phyloP scores from a whole-genome alignment of 2,329 filamentous ascomycete genomes.

The Exophiala alcalophila region DNA sequence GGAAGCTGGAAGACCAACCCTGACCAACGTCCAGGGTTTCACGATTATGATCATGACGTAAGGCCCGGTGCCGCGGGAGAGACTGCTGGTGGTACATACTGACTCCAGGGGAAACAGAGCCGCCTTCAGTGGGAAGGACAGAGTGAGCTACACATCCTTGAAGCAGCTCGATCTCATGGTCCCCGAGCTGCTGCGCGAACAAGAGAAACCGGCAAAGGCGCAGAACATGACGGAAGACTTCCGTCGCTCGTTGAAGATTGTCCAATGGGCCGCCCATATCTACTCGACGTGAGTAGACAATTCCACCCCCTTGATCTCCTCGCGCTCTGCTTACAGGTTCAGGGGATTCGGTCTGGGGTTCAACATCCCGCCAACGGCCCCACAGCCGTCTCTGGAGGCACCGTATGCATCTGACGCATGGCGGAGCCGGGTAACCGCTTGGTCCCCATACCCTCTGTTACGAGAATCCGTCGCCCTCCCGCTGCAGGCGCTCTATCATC shows the following conservation, averaged over 20 bases:
- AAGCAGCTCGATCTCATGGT: slow-evolving; percentile 20
- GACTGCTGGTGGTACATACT: neutral
- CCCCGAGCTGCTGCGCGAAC: slow-evolving; percentile 10
- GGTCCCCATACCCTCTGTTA: slow-evolving; percentile 14
- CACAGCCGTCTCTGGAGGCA: slow-evolving; percentile 8
- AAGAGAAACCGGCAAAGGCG: neutral
- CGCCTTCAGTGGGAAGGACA: slow-evolving; percentile 18
- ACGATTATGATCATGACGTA: slow-evolving; percentile 34
- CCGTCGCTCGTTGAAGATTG: slow-evolving; percentile 13
- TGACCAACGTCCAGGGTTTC: slow-evolving; percentile 39
- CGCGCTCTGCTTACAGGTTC: neutral
- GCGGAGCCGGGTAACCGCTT: slow-evolving; percentile 5
- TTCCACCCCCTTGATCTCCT: neutral
- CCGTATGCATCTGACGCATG: slow-evolving; percentile 10
- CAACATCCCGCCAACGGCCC: neutral
- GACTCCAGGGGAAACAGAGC: slow-evolving; percentile 2
- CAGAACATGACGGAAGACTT: slow-evolving; percentile 5
- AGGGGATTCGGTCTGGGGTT: slow-evolving; percentile 14
- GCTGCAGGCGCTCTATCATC: slow-evolving; percentile 12
- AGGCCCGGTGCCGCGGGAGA: neutral
- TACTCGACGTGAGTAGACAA: slow-evolving; percentile 10
- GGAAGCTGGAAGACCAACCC: slow-evolving; percentile 36
- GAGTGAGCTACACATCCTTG: slow-evolving; percentile 14
- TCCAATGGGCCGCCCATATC: slow-evolving; percentile 18
- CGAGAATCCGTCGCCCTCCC: slow-evolving; percentile 12